phyloP scores from a whole-genome alignment of 2,329 filamentous ascomycete genomes.

The Fusarium succisae region DNA sequence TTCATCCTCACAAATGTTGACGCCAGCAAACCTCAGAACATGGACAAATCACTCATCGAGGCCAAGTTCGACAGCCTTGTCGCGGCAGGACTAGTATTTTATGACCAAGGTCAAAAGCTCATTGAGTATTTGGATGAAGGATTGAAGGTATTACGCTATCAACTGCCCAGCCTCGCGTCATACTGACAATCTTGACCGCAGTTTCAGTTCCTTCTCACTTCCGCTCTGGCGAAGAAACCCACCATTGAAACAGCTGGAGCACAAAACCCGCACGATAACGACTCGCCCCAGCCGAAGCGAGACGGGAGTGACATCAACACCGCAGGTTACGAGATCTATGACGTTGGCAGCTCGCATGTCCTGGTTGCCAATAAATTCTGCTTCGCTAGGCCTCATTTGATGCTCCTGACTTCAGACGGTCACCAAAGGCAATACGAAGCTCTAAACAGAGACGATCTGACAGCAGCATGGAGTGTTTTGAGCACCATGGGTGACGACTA shows the following conservation, averaged over 20 bases:
- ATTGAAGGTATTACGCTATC: neutral
- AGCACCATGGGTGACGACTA: rapidly evolving
- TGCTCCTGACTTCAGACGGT: neutral
- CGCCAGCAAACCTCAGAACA: too few species aligned
- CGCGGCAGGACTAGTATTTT: neutral
- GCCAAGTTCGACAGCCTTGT: neutral
- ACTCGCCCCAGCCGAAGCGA: rapidly evolving
- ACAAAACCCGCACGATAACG: rapidly evolving
- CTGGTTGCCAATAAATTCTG: neutral
- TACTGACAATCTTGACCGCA: neutral
- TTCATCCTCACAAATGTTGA: too few species aligned
- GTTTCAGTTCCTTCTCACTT: slow-evolving; percentile 1
- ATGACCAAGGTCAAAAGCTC: neutral
- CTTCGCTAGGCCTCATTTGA: neutral
- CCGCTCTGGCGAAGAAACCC: neutral
- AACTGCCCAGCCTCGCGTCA: rapidly evolving
- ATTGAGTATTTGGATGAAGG: neutral
- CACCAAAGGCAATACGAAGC: neutral
- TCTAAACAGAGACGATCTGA: neutral
- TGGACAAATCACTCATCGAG: neutral
- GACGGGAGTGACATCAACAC: neutral
- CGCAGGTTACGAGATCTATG: neutral
- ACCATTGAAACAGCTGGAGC: neutral
- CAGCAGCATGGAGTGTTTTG: neutral
- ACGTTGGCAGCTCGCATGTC: neutral